Base-by-base conservation (phyloP, 352 stramenopile species). In the Phytophthora syringae region DNA sequence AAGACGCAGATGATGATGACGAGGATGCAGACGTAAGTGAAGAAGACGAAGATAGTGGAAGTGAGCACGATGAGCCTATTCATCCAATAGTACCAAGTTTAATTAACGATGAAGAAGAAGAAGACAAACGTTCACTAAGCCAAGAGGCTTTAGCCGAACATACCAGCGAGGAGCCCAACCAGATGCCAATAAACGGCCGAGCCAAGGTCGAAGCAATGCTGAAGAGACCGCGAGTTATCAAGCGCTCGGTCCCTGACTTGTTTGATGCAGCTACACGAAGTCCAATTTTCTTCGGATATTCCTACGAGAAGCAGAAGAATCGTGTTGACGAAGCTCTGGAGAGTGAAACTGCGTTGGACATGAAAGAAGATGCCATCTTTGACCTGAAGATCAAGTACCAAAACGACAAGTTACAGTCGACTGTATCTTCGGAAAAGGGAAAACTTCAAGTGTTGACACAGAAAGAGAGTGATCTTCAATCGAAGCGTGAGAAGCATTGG, bases 271-370 rank as follows among this genome's bases (percentile, higher is more conserved):
- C 69, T 2, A 69, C 60, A 7, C 67, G 82, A 22, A 91, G 69
- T 49, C 84, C 84, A 0, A 67, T 90, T 5, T 93, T 92, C 61
- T 95, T 95, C 54, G 84, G 86, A 1, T 93, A 91, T 50, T 74
- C 77, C 0, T 63, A 70, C 3, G 66, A 82, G 34, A 87, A 80
- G 16, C 60, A 74, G 4, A 67, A 32, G 2, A 76, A 87, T 36
- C 65, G 75, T 30, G 59, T 90, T 13, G 69, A 72, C 2, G 71
- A 79, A 34, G 67, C 53, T 24, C 40, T 86, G 4, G 61, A 62
- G 6, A 72, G 75, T 22, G 68, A 89, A 58, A 43, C 37, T 40
- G 60, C 39, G 5, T 39, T 74, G 0, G 66, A 50, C 16, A 37
- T 56, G 5, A 80, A 75, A 50, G 84, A 95, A 62, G 56, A 64